Conservation (phyloP, 2,329 filamentous ascomycete species). For the Byssothecium circinans region DNA sequence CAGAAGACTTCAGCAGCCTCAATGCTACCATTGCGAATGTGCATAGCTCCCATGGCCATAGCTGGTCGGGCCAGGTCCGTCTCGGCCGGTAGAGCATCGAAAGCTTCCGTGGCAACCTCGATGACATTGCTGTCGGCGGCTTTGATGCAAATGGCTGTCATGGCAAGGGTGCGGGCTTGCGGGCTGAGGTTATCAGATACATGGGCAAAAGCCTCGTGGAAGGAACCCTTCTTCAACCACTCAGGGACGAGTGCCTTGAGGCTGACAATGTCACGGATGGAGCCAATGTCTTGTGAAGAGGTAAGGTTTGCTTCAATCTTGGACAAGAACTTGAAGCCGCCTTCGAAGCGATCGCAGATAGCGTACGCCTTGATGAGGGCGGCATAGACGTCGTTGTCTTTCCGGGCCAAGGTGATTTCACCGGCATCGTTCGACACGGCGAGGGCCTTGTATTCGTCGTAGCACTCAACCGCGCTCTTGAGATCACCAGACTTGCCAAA, state of each 20-base stretch:
- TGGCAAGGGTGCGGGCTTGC: conserved; percentile 61
- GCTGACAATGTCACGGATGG: conserved; percentile 72
- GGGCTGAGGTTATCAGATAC: conserved; percentile 64
- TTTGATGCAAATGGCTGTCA: conserved; percentile 72
- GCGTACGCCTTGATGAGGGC: conserved; percentile 90
- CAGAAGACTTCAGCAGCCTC: conserved; percentile 77
- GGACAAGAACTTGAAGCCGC: conserved; percentile 81
- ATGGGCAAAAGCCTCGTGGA: conserved; percentile 73
- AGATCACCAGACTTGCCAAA: conserved; percentile 82
- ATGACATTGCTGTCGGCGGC: conserved; percentile 80
- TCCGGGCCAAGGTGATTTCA: conserved; percentile 66
- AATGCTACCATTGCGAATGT: conserved; percentile 80
- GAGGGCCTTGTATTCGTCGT: conserved; percentile 88
- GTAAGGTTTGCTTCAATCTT: conserved; percentile 67
- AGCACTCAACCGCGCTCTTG: conserved; percentile 86
- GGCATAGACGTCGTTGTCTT: conserved; percentile 85
- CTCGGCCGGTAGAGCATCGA: conserved; percentile 53
- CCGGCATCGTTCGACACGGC: conserved; percentile 84
- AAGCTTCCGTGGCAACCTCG: conserved; percentile 63
- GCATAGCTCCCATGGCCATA: conserved; percentile 82
- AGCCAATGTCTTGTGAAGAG: conserved; percentile 54
- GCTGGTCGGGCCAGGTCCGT: conserved; percentile 57
- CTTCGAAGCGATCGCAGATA: conserved; percentile 74
- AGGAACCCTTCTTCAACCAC: conserved; percentile 69
- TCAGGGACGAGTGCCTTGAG: conserved; percentile 77